Base-by-base conservation (phyloP, 1,284 basidiomycete species). In the Sanghuangporus baumii region DNA sequence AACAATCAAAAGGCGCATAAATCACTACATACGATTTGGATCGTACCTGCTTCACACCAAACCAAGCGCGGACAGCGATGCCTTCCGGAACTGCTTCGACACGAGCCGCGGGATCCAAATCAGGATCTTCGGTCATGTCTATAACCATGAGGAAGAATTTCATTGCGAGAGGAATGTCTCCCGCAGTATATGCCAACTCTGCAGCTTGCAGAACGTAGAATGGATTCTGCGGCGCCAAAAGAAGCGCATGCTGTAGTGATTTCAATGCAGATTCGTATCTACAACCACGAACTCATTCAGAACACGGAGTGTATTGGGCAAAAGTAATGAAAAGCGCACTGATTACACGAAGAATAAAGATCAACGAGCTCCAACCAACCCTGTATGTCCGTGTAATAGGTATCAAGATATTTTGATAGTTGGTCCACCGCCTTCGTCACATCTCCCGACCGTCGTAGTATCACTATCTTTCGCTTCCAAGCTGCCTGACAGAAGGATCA, bases 331-430 rank as follows among this genome's bases (percentile, higher is more conserved):
- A 37, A 62, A 34, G 63, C 87, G 66, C 70, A 97, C 88, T 93
- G 85, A 63, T 87, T 85, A 68, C 88, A 86, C 14, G 85, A 82
- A 1, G 87, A 81, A 71, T 99, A 97, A 6, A 95, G 83, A 67
- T 94, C 91, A 0, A 94, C 91, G n/a, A 99, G 84, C 70, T 97
- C 88, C 11, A 94, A 80, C 97, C 96, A 99, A 4, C 85, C 95
- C 67, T 96, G 91, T 0, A 93, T 80, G 70, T 99, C 96, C 34
- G 87, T 86, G 73, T 98, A 98, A 74, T 96, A 95, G 0, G 88
- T 94, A 71, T 98, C 96, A 41, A 98, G 83, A 71, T 94, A 91
- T 38, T 81, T 76, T 20, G 87, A 85, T 6, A 99, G 81, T 66
- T 93, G 86, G 9, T 88, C 81, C 1, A 95, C 87, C 0, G 91